Evolutionary conservation across 805 yeast genomes (phyloP).

Genomic region (Spathaspora arborariae): DNA sequence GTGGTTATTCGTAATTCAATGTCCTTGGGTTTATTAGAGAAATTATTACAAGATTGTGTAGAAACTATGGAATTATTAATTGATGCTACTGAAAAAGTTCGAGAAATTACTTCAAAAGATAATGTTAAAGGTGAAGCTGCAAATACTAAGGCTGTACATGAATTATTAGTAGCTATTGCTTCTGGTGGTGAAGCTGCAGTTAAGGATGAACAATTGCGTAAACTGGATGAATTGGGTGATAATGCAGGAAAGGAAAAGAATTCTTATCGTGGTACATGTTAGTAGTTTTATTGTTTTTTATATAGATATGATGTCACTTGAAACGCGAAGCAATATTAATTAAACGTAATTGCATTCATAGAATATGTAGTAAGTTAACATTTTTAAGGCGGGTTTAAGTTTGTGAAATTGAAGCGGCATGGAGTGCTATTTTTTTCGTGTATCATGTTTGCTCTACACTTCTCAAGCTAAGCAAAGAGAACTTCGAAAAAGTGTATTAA

Average conservation of each 20-base stretch:
- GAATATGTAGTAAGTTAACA: no score
- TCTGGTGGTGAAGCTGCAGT: conserved; percentile 49
- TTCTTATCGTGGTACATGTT: conserved; percentile 30
- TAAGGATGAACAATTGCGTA: conserved; percentile 18
- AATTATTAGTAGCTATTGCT: conserved; percentile 51
- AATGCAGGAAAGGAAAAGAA: conserved; percentile 23
- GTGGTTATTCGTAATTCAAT: conserved; percentile 77
- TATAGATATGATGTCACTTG: no score
- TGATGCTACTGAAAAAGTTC: conserved; percentile 42
- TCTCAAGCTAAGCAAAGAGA: no score
- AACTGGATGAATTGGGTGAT: conserved; percentile 16
- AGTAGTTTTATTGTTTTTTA: neutral
- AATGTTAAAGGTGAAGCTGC: conserved; percentile 15
- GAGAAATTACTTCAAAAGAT: conserved; percentile 16
- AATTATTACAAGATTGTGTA: conserved; percentile 59
- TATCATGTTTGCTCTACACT: no score
- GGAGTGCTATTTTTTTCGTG: no score
- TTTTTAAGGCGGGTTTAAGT: no score
- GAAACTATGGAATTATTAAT: conserved; percentile 50
- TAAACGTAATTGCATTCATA: no score
- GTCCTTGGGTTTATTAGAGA: conserved; percentile 56
- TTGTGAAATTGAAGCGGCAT: no score
- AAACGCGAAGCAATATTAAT: no score
- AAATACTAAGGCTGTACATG: conserved; percentile 37
- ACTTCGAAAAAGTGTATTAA: no score